A percentile compares a stretch with the other conserved stretches of the same genome.
phyloP scores from a whole-genome alignment of 2,329 filamentous ascomycete species.

The Hymenotorrendiella dingleyae region DNA sequence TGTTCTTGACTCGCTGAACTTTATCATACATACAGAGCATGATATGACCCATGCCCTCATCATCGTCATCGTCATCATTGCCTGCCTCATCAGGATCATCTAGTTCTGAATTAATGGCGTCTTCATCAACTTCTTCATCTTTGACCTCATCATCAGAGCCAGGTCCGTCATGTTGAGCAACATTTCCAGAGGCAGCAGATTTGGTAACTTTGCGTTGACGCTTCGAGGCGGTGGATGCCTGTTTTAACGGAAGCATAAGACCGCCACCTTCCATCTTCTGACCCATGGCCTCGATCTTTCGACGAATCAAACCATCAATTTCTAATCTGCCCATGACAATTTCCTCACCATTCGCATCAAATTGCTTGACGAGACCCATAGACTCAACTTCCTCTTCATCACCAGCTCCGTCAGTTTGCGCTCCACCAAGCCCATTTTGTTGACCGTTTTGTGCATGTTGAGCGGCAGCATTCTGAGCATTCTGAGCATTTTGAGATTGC shows the following conservation, averaged over 20 bases:
- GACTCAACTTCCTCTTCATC: constrained; percentile 45
- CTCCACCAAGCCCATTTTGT: constrained; percentile 39
- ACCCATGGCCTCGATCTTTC: constrained; percentile 59
- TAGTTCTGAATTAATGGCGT: constrained; percentile 97
- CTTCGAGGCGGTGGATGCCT: constrained; percentile 32
- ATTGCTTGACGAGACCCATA: constrained; percentile 52
- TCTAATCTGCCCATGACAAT: constrained; percentile 53
- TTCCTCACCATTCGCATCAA: constrained; percentile 47
- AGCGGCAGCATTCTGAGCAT: constrained; percentile 31
- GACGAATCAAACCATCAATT: constrained; percentile 64
- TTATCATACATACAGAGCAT: constrained; percentile 99
- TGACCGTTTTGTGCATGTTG: constrained; percentile 27
- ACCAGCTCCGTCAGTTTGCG: constrained; percentile 72
- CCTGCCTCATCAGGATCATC: constrained; percentile 87
- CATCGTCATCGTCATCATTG: constrained; percentile 80
- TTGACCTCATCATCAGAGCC: constrained; percentile 51
- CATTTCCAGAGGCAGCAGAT: constrained; percentile 13
- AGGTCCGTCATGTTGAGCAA: constrained; percentile 51
- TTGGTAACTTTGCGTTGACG: constrained; percentile 29
- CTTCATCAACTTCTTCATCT: constrained; percentile 66
- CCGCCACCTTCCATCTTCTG: constrained; percentile 68
- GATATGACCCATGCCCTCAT: constrained; percentile 77
- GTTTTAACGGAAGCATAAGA: constrained; percentile 63
- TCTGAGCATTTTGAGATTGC: constrained; percentile 1
- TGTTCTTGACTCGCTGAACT: constrained; percentile 98